Evolutionary conservation across 768 basidiomycete genomes (phyloP).

Genomic region (Xanthoconium stramineum): DNA sequence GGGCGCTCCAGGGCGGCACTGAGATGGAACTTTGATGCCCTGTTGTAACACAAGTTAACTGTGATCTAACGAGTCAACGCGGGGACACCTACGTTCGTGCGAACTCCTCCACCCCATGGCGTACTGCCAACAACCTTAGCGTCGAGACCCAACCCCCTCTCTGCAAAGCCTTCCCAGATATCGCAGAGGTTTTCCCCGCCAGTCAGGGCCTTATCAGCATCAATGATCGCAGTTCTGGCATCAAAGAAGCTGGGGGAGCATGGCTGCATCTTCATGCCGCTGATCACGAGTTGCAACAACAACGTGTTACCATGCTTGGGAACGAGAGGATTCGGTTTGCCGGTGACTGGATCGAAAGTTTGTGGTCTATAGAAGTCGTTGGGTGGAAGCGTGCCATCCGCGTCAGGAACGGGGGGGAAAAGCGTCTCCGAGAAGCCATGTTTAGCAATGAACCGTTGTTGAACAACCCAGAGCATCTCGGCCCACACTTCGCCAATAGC

Average conservation of each 20-base stretch:
- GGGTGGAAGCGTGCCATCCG: constrained; percentile 59
- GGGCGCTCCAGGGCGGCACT: constrained; percentile 32
- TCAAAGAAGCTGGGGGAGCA: constrained; percentile 91
- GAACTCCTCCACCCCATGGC: constrained; percentile 91
- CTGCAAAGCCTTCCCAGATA: constrained; percentile 82
- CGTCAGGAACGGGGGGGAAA: constrained; percentile 73
- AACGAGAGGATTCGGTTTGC: constrained; percentile 47
- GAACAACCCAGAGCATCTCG: constrained; percentile 79
- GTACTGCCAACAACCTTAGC: constrained; percentile 72
- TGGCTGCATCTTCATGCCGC: constrained; percentile 93
- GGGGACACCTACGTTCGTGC: constrained; percentile 52
- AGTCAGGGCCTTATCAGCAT: constrained; percentile 86
- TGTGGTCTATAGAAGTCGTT: constrained; percentile 67
- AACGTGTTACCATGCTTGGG: constrained; percentile 94
- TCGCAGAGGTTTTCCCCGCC: constrained; percentile 90
- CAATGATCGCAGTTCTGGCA: constrained; percentile 84
- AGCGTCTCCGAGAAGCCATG: constrained; percentile 77
- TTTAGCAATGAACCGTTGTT: constrained; percentile 70
- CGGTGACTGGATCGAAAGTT: constrained; percentile 30
- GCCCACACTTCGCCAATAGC: constrained; percentile 97
- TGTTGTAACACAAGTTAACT: constrained; percentile 17
- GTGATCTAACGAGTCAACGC: background rate
- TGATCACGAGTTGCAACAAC: constrained; percentile 76
- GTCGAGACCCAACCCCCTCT: constrained; percentile 77
- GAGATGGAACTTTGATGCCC: constrained; percentile 41